Percentiles rank a stretch among this genome's conserved stretches.
Evolutionary conservation across 306 rosid species (phyloP).

Genomic region (Vigna angularis): DNA sequence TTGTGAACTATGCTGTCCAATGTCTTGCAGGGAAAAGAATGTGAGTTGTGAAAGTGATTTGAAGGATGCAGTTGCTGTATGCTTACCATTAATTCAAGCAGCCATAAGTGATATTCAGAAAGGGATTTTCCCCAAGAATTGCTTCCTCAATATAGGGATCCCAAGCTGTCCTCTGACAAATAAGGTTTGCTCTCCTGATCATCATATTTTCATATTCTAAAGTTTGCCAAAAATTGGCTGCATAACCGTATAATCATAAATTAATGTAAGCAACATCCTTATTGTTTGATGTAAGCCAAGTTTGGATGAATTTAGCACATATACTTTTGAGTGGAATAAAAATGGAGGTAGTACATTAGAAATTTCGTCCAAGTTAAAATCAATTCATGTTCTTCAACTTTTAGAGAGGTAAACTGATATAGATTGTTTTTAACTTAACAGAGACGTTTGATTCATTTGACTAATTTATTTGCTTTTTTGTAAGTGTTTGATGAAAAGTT

Average conservation of each 20-base stretch:
- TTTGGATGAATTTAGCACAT: not conserved
- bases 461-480: not conserved
- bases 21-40: conserved; percentile 51
- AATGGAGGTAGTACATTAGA: not conserved
- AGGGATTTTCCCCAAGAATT: conserved; percentile 57
- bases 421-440: not conserved
- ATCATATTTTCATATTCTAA: conserved; percentile 13
- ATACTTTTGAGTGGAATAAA: not conserved
- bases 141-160: conserved; percentile 61
- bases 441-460: not conserved
- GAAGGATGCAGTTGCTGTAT: conserved; percentile 55
- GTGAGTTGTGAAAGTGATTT: conserved; percentile 53
- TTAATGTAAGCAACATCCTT: not conserved
- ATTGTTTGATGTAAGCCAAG: not conserved
- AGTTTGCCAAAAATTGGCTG: not conserved
- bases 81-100: conserved; percentile 55
- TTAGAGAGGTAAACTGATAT: not conserved
- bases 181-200: conserved; percentile 50
- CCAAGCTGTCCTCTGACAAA: conserved; percentile 56
- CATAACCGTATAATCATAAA: not conserved
- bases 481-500: not conserved
- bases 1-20: not conserved
- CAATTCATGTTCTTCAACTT: not conserved
- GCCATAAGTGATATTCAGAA: conserved; percentile 53
- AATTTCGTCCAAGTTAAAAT: too few relatives aligned